Conservation (phyloP, 257 asterid species). For the Forsythia viridissima region DNA sequence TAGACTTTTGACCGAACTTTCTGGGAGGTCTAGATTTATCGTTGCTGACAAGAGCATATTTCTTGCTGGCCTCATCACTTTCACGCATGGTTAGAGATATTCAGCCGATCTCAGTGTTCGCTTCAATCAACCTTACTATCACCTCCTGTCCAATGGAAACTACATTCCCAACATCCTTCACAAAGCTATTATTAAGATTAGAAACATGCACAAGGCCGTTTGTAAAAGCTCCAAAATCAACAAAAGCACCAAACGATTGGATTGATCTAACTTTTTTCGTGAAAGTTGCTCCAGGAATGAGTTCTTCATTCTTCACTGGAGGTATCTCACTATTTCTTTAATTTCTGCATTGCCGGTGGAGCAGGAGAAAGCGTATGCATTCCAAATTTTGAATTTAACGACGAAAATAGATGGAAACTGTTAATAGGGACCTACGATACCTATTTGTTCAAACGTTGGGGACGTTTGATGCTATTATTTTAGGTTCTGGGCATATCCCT, state of each 20-base stretch:
- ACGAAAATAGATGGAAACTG: too few species aligned
- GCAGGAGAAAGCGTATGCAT: too few species aligned
- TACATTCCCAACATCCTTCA: slow-evolving; percentile 77
- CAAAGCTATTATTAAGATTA: slow-evolving; percentile 73
- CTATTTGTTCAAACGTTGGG: too few species aligned
- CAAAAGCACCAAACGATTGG: slow-evolving; percentile 97
- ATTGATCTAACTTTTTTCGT: slow-evolving; percentile 84
- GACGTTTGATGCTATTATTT: too few species aligned
- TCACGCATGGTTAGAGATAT: slow-evolving; percentile 90
- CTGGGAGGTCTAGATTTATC: slow-evolving; percentile 69
- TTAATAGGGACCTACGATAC: too few species aligned
- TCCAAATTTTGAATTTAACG: too few species aligned
- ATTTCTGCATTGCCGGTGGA: too few species aligned
- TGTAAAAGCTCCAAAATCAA: slow-evolving; percentile 95
- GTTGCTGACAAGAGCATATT: slow-evolving; percentile 23
- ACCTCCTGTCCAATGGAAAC: slow-evolving; percentile 96
- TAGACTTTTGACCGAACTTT: slow-evolving; percentile 46
- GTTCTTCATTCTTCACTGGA: slow-evolving; percentile 78
- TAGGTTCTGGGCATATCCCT: too few species aligned
- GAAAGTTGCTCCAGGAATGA: slow-evolving; percentile 79
- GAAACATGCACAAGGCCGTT: slow-evolving; percentile 99
- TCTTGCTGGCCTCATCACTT: slow-evolving; percentile 51
- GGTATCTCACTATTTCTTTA: slow-evolving; percentile 87
- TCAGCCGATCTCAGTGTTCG: slow-evolving; percentile 68
- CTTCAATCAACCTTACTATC: slow-evolving; percentile 78